Base-by-base conservation (phyloP, 1,139 yeast genomes). In the Arxiozyma telluris region DNA sequence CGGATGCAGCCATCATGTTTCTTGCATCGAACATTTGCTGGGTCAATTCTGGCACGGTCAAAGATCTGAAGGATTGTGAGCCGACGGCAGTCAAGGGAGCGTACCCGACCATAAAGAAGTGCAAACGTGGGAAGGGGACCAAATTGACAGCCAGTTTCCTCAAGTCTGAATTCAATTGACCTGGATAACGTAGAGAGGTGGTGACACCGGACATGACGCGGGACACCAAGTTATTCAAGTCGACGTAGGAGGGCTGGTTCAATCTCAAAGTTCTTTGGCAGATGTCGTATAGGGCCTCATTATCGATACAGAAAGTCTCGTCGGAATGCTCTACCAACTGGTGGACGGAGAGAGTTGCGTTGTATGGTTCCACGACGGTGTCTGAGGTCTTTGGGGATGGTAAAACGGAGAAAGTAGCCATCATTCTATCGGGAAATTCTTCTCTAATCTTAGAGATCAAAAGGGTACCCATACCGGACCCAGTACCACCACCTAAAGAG, bases 401-500 rank as follows among this genome's bases (percentile, higher is more conserved):
- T 61, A 88, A 85, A 56, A 89, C 96, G 4, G 96, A 88, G 69
- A 88, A 89, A 34, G 96, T 88, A 44, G 96, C 95, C 88, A 88
- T 84, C 96, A 89, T 89, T 76, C 96, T 84, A 73, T 89, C 96
- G 52, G 95, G 90, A 65, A 83, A 88, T 71, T 88, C 96, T 71
- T 88, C 95, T 72, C 90, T 81, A 66, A 87, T 84, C 67, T 83
- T 84, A 55, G 89, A 81, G 63, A 87, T 81, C 66, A 87, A 78
- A 63, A 88, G 73, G 48, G 96, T 87, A 68, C 96, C 96, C 91
- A 89, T 84, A 73, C 96, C 96, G 41, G 96, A 87, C 68, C 96
- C 96, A 53, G 96, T 89, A 77, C 96, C 96, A 73, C 96, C 96
- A 73, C 96, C 96, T 59, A 89, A 79, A 47, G 96, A 89, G 72